These are phyloP conservation scores for Lactifluus hygrophoroides DNA, from an alignment of 768 basidiomycete species.

Conservation along the genomic window DNA sequence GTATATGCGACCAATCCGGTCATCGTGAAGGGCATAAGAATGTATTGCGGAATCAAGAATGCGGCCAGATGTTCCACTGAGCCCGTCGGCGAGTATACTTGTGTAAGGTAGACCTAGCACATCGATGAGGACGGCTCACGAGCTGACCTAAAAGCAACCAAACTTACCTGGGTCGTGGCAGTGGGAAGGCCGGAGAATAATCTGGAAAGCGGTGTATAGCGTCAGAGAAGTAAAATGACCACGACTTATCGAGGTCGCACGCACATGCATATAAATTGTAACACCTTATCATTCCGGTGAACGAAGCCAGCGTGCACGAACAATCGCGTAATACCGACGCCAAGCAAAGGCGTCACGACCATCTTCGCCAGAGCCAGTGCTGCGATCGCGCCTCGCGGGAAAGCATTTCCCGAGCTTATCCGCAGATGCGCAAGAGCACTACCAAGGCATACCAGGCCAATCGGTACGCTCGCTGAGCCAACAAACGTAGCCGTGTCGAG, in stretches of 20 bases:
- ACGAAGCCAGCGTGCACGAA: conserved; percentile 43
- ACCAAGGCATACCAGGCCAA: conserved; percentile 55
- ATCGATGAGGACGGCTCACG: not conserved
- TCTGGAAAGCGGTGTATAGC: conserved; percentile 47
- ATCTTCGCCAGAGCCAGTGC: conserved; percentile 47
- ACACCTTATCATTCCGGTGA: conserved; percentile 42
- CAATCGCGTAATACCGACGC: conserved; percentile 44
- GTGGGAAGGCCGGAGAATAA: conserved; percentile 18
- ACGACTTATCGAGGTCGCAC: conserved; percentile 36
- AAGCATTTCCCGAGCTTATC: conserved; percentile 38
- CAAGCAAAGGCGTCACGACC: conserved; percentile 50
- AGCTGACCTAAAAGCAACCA: not conserved
- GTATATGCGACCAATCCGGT: conserved; percentile 17
- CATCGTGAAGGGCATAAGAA: conserved; percentile 18
- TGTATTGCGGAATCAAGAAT: conserved; percentile 48
- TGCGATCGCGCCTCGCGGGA: conserved; percentile 45
- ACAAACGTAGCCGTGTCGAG: conserved; percentile 50
- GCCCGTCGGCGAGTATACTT: conserved; percentile 60
- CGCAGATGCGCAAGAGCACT: conserved; percentile 52
- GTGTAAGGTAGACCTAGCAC: conserved; percentile 49
- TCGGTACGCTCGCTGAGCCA: conserved; percentile 53
- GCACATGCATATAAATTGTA: conserved; percentile 63
- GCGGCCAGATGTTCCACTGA: conserved; percentile 50
- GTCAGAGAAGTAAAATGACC: conserved; percentile 50
- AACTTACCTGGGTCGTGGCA: conserved; percentile 14